Evolutionary conservation across 345 rosid genomes (phyloP), one percentile per base, ranked within the genome.

Genomic region (Orychophragmus violaceus): DNA sequence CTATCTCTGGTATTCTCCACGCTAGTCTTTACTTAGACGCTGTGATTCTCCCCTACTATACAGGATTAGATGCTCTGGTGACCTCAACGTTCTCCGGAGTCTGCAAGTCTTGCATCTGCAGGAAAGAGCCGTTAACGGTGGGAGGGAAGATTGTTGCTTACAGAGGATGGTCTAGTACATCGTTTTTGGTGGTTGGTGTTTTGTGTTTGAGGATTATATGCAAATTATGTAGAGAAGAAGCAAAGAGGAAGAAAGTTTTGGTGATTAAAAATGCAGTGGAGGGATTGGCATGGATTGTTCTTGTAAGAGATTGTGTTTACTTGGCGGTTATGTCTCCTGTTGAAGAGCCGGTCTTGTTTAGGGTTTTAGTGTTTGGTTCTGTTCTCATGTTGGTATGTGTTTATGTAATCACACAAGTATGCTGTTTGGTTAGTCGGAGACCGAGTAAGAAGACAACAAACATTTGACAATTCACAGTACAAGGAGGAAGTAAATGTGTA

Each of bases 1-100:
- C 92, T 1, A 79, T 87, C 52, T 90, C 95, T 2, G 97, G 97
- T 39, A 80, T 90, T 33, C 64, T 90, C 36, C 97, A 90, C 11
- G 92, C 92, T 0, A 83, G 92, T 55, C 67, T 88, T 14, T 87
- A 87, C 74, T 63, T 88, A 67, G 97, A 90, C 59, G 59, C 95
- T 1, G 75, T 90, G 56, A 69, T 90, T 59, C 69, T 90, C 59
- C 97, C 97, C 18, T 90, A 87, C 80, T 82, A 90, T 35, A 88
- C 97, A 16, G 97, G 97, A 19, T 77, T 78, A n/a, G 97, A 88
- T 45, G 97, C 97, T 32, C 70, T 88, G 2, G 76, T 69, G 4
- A 71, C 84, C 1, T 90, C 97, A 1, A 73, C 72, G 0, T 82
- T 86, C 68, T 90, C 97, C 1, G 85, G 87, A 3, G 92, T 81